Conservation (phyloP, 129 eudicot genomes). For the Ambrosia trifida region DNA sequence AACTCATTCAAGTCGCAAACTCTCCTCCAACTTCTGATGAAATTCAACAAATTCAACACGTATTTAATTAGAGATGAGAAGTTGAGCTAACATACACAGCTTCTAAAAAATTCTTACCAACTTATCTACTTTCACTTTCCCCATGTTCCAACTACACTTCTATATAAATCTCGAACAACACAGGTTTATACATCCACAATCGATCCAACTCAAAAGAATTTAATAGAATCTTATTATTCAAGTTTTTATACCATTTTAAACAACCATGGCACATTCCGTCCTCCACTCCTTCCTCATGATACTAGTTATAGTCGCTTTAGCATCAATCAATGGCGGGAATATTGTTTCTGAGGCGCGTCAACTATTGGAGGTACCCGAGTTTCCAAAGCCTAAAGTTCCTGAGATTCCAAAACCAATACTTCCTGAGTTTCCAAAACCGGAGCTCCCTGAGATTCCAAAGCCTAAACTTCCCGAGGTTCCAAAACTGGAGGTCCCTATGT, state of each 20-base stretch:
- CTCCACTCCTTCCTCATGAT: slow-evolving; percentile 9
- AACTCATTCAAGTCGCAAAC: too few species aligned
- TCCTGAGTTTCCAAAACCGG: neutral
- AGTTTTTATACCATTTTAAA: neutral
- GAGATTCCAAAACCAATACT: neutral
- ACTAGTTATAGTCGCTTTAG: slow-evolving; percentile 13
- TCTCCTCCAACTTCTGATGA: too few species aligned
- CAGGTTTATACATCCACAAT: neutral
- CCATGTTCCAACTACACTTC: neutral
- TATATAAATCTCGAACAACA: slow-evolving; percentile 21
- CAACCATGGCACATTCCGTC: slow-evolving; percentile 17
- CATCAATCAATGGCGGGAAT: slow-evolving; percentile 9
- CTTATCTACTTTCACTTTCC: neutral
- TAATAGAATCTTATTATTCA: neutral
- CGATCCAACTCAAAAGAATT: neutral
- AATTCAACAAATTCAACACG: neutral
- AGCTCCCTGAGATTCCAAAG: neutral
- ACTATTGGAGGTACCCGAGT: slow-evolving; percentile 5
- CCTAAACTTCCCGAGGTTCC: neutral
- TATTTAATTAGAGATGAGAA: slow-evolving; percentile 12
- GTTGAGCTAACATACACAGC: slow-evolving; percentile 21
- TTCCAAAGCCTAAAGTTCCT: slow-evolving; percentile 2
- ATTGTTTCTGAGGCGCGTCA: slow-evolving; percentile 18
- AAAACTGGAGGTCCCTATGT: slow-evolving; percentile 12
- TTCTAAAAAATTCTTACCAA: slow-evolving; percentile 21